Conservation (phyloP, 768 basidiomycete species). For the Lactarius quietus region DNA sequence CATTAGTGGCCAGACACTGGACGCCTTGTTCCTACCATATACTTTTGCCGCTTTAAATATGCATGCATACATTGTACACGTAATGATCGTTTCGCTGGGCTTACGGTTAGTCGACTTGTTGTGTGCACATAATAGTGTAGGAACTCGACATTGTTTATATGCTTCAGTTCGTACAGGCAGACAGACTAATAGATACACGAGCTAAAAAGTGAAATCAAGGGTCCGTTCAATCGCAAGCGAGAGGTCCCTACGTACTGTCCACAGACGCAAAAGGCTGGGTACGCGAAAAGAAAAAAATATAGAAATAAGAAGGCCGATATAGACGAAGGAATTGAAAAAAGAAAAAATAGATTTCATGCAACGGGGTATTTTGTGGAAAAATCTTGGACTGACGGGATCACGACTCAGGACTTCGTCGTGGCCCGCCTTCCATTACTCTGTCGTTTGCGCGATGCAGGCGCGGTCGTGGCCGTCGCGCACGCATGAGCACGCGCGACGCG, state of each 20-base stretch:
- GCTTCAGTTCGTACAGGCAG: slow-evolving; percentile 2
- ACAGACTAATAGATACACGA: background rate
- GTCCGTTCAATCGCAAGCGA: slow-evolving; percentile 7
- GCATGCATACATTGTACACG: background rate
- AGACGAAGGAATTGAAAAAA: background rate
- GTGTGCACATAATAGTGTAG: background rate
- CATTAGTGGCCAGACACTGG: slow-evolving; percentile 5
- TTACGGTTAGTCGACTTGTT: background rate
- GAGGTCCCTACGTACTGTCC: background rate
- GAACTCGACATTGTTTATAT: background rate
- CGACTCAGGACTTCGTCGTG: background rate
- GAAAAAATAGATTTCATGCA: background rate
- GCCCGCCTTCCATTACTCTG: slow-evolving; percentile 3
- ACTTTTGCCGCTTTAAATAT: background rate
- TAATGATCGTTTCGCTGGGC: background rate
- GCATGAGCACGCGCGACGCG: slow-evolving; percentile 8
- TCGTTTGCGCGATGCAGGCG: background rate
- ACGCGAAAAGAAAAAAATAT: background rate
- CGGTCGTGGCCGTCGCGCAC: background rate
- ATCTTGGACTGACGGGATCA: background rate
- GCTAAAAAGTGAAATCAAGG: background rate
- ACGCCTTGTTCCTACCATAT: background rate
- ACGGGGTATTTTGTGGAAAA: background rate
- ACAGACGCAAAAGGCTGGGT: background rate
- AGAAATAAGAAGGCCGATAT: background rate